Evolutionary conservation across 1,284 basidiomycete genomes (phyloP).

Genomic region (Quambalaria eucalypti): DNA sequence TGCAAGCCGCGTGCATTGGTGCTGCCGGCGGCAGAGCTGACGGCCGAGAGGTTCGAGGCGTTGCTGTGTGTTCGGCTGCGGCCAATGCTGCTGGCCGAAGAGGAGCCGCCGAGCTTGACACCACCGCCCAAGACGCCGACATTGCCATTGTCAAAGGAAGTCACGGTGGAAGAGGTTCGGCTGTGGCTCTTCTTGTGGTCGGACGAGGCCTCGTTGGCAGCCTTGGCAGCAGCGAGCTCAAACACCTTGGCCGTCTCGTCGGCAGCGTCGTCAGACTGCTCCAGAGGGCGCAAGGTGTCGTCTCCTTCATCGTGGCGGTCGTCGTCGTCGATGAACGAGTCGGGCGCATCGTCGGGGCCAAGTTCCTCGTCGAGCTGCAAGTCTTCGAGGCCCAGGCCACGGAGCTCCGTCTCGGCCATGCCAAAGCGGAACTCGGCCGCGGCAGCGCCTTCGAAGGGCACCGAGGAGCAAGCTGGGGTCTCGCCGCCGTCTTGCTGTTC

Average conservation of each 20-base stretch:
- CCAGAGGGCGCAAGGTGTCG: neutral
- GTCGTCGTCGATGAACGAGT: neutral
- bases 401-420: neutral
- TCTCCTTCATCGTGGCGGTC: neutral
- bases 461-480: neutral
- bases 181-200: slow-evolving; percentile 10
- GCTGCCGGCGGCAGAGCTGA: neutral
- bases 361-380: neutral
- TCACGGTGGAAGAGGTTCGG: slow-evolving; percentile 9
- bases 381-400: neutral
- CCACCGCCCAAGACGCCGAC: slow-evolving; percentile 37
- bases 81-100: neutral
- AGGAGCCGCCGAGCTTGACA: slow-evolving; percentile 21
- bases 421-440: neutral
- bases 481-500: neutral
- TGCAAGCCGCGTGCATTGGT: neutral
- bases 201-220: no score
- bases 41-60: neutral
- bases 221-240: no score
- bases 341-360: neutral
- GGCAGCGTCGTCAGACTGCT: neutral
- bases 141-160: slow-evolving; percentile 26
- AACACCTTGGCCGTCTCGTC: neutral
- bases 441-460: neutral
- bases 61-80: neutral